Evolutionary conservation across 257 asterid genomes (phyloP).

Genomic region (Nicotiana obtusifolia): DNA sequence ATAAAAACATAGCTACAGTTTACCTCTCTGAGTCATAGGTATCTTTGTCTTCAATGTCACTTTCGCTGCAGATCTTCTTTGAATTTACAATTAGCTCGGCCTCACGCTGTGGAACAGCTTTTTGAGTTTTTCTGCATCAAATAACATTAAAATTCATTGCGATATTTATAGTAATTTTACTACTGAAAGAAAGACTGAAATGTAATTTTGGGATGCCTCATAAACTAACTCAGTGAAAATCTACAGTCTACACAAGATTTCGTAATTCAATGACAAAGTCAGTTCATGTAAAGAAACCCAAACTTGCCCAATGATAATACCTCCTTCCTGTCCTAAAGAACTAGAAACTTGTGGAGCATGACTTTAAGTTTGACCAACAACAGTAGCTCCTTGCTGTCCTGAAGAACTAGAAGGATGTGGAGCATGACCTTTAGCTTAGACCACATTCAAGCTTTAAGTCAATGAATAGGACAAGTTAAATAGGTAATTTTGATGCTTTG

Average conservation of each 20-base stretch:
- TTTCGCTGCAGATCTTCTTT: neutral
- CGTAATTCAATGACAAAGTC: neutral
- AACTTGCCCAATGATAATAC: neutral
- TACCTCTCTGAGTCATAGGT: slow-evolving; percentile 36
- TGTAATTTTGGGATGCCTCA: neutral
- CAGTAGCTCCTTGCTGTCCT: neutral
- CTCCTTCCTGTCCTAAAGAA: neutral
- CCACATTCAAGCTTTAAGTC: neutral
- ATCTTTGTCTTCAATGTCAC: slow-evolving; percentile 19
- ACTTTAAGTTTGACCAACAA: too few species aligned
- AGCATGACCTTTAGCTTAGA: neutral
- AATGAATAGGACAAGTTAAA: slow-evolving; percentile 1
- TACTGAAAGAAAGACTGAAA: neutral
- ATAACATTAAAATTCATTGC: neutral
- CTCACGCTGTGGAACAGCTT: slow-evolving; percentile 11
- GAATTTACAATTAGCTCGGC: neutral
- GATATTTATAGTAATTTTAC: neutral
- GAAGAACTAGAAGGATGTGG: neutral
- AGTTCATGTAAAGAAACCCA: neutral
- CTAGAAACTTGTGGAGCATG: neutral
- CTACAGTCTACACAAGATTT: neutral
- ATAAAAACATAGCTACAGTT: neutral
- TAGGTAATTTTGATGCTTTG: neutral
- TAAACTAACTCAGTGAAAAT: neutral
- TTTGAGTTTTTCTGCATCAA: slow-evolving; percentile 42